A percentile compares a stretch with the other conserved stretches of the same genome.
phyloP scores from a whole-genome alignment of 2,329 filamentous ascomycete genomes.

The Diaporthe sp. region DNA sequence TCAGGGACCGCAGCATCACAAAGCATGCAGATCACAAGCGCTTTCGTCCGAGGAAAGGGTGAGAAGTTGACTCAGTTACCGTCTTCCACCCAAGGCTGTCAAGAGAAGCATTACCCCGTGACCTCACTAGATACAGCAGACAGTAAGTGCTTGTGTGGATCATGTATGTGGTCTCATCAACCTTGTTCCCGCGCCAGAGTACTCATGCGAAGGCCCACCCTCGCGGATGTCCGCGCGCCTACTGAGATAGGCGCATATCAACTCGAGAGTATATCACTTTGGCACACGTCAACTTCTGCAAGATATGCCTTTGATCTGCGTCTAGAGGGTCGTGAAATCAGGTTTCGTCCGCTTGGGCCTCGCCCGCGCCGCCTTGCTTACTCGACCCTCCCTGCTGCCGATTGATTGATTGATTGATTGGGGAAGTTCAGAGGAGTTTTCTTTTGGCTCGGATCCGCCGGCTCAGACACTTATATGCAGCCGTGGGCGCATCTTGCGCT shows the following conservation, averaged over 20 bases:
- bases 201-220: not conserved
- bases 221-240: not conserved
- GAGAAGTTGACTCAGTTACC: conserved; percentile 3
- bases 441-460: conserved; percentile 20
- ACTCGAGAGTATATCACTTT: not conserved
- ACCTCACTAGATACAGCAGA: not conserved
- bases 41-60: not conserved
- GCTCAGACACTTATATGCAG: conserved; percentile 8
- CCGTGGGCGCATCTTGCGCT: not conserved
- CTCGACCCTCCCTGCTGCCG: not conserved
- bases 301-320: conserved; percentile 13
- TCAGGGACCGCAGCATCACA: not conserved
- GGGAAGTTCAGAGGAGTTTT: not conserved
- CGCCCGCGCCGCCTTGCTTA: not conserved
- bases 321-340: not conserved
- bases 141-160: not conserved
- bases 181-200: not conserved
- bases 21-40: conserved; percentile 1
- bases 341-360: not conserved
- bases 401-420: not conserved
- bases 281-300: not conserved
- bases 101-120: not conserved
- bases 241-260: conserved; percentile 17
- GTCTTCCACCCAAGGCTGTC: not conserved
- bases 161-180: not conserved